phyloP scores from a whole-genome alignment of 176 grass and related monocot genomes.

The Bothriochloa decipiens region DNA sequence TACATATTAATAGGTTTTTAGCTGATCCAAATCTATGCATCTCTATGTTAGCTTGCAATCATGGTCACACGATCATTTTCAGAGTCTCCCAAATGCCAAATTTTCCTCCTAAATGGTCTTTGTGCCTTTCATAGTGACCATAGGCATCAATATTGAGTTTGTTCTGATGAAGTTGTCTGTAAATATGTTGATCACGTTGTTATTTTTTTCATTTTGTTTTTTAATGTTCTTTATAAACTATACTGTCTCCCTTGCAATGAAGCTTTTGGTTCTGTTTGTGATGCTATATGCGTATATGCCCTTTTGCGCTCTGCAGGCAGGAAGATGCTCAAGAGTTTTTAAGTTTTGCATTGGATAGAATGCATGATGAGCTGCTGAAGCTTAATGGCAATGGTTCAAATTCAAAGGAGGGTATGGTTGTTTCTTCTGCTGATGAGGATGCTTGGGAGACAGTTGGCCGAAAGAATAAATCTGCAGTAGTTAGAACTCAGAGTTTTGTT shows the following conservation, averaged over 20 bases:
- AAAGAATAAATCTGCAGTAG: conserved; percentile 93
- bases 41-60: conserved; percentile 16
- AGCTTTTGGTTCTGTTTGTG: conserved; percentile 33
- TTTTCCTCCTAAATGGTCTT: background rate
- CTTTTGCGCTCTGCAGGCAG: conserved; percentile 73
- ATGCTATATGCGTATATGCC: conserved; percentile 35
- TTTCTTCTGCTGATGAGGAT: conserved; percentile 79
- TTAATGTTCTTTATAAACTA: background rate
- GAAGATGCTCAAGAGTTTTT: conserved; percentile 99
- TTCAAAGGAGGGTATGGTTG: conserved; percentile 67
- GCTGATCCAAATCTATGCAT: background rate
- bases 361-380: conserved; percentile 95
- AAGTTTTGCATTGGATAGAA: conserved; percentile 90
- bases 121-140: background rate
- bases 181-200: conserved; percentile 9
- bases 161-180: background rate
- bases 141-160: conserved; percentile 29
- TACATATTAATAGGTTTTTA: background rate
- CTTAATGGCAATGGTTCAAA: conserved; percentile 60
- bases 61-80: background rate
- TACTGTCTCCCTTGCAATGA: background rate
- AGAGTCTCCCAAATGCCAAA: background rate
- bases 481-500: conserved; percentile 86
- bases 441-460: conserved; percentile 97
- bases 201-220: background rate